These are phyloP conservation scores for Phaeosphaeria sp. DNA, from an alignment of 2,329 filamentous ascomycete species.

Conservation along the genomic window DNA sequence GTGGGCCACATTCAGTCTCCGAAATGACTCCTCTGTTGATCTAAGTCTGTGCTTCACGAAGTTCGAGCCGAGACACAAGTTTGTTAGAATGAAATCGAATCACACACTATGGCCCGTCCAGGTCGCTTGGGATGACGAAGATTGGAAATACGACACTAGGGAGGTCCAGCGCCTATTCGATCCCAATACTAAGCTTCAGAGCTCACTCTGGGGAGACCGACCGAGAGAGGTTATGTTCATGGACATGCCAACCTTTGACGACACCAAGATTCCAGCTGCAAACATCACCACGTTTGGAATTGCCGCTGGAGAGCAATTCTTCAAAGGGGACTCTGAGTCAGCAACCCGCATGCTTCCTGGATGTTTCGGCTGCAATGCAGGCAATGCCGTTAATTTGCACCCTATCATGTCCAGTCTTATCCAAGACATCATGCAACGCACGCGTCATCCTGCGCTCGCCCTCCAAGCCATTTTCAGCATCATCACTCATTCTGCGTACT, in stretches of 20 bases:
- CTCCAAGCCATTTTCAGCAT: slow-evolving; percentile 1
- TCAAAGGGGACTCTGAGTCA: neutral
- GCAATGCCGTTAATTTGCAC: neutral
- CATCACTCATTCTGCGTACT: neutral
- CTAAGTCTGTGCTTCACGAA: neutral
- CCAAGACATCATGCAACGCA: neutral
- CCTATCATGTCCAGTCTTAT: neutral
- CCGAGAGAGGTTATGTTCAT: neutral
- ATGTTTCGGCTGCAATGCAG: neutral
- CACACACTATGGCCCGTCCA: neutral
- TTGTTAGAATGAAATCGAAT: neutral
- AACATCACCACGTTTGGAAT: neutral
- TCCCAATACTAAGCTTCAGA: neutral
- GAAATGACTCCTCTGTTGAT: neutral
- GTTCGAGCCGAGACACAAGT: neutral
- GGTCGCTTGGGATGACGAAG: neutral
- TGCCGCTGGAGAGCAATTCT: neutral
- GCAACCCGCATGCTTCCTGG: neutral
- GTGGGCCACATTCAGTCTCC: neutral
- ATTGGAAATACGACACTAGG: neutral
- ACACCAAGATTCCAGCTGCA: neutral
- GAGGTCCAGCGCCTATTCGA: neutral
- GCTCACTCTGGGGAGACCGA: neutral
- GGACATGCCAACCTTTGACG: neutral
- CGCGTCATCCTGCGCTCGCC: neutral